Percentiles rank a stretch among this genome's conserved stretches.
Evolutionary conservation across 148 eudicot species (phyloP).

Genomic region (Spergularia marina): DNA sequence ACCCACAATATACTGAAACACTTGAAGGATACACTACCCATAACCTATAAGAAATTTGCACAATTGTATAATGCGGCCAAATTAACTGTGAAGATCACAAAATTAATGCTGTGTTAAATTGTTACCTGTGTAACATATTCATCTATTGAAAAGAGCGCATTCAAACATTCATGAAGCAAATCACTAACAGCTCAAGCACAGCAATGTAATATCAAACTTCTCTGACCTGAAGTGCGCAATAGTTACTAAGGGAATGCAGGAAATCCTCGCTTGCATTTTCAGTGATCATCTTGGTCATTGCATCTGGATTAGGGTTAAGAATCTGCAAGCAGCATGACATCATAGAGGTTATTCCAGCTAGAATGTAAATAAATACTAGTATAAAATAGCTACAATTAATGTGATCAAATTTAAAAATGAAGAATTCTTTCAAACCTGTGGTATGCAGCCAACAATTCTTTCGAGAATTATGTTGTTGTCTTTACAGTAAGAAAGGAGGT

Average conservation of each 20-base stretch:
- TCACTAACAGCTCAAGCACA: not conserved
- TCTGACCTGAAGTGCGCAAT: slow-evolving; percentile 97
- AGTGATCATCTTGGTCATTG: slow-evolving; percentile 94
- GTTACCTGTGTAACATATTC: slow-evolving; percentile 1
- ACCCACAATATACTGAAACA: not conserved
- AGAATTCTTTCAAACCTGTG: slow-evolving; percentile 54
- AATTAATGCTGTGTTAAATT: not conserved
- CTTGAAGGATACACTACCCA: not conserved
- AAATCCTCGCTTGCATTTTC: slow-evolving; percentile 99
- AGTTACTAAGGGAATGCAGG: slow-evolving; percentile 83
- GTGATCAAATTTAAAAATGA: not conserved
- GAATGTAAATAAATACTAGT: slow-evolving; percentile 7
- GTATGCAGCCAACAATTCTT: slow-evolving; percentile 98
- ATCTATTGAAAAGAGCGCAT: not conserved
- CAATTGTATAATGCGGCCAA: not conserved
- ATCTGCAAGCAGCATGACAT: slow-evolving; percentile 51
- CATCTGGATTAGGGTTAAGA: slow-evolving; percentile 98
- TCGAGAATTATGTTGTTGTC: slow-evolving; percentile 83
- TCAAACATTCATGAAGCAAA: not conserved
- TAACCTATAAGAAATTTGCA: not conserved
- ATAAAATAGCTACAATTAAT: not conserved
- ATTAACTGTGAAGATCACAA: not conserved
- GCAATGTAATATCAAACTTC: slow-evolving; percentile 15
- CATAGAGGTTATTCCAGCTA: not conserved
- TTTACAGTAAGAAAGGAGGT: slow-evolving; percentile 80